A percentile compares a stretch with the other conserved stretches of the same genome.
Conservation (phyloP, 495 filamentous ascomycete genomes). For the Cercophora samala region DNA sequence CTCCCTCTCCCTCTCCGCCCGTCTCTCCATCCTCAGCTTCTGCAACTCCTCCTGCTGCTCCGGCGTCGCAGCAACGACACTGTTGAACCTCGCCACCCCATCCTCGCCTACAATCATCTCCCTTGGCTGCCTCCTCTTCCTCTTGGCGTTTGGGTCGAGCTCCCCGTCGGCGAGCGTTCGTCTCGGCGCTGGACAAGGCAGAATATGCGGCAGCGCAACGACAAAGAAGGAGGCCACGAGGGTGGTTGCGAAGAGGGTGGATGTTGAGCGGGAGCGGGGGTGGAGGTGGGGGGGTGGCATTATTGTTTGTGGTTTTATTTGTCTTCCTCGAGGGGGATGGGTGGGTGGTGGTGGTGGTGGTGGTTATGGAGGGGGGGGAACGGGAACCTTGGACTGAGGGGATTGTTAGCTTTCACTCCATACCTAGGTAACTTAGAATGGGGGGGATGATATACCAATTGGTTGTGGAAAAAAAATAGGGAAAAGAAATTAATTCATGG, state of each 20-base stretch:
- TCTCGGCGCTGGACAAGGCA: constrained; percentile 87
- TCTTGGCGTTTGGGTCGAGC: constrained; percentile 37
- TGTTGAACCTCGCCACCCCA: constrained; percentile 35
- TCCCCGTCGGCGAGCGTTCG: constrained; percentile 69
- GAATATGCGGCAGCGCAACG: constrained; percentile 84
- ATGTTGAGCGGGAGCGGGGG: constrained; percentile 85
- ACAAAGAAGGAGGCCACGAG: constrained; percentile 85
- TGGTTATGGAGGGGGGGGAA: neutral
- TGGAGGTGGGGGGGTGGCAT: constrained; percentile 93
- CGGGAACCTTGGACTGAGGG: neutral
- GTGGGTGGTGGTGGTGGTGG: neutral
- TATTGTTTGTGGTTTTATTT: constrained; percentile 6
- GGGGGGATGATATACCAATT: neutral
- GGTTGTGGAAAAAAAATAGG: neutral
- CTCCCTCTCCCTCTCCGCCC: neutral
- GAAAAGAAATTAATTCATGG: neutral
- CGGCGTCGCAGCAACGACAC: neutral
- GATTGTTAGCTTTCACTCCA: neutral
- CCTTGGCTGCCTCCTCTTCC: constrained; percentile 40
- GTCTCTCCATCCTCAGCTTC: neutral
- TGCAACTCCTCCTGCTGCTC: neutral
- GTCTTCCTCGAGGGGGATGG: too few relatives aligned
- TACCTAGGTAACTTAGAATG: neutral
- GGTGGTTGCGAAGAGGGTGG: constrained; percentile 92
- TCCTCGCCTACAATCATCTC: constrained; percentile 29